These are phyloP conservation scores for Phialophora verrucosa DNA, from an alignment of 2,329 filamentous ascomycete genomes.

Conservation along the genomic window DNA sequence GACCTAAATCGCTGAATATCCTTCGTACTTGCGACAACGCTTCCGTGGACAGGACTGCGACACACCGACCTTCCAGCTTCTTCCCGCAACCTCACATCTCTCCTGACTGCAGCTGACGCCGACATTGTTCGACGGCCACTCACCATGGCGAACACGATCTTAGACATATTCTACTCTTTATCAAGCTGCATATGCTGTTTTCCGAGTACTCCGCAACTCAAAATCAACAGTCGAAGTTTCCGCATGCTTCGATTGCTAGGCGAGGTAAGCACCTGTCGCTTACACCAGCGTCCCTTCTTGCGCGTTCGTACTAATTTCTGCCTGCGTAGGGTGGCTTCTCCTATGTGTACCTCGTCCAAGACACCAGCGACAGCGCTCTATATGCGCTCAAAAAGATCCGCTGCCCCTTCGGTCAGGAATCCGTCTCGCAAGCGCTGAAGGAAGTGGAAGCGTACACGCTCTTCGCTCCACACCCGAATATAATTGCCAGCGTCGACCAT, in stretches of 20 bases:
- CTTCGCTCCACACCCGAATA: constrained; percentile 80
- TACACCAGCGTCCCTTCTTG: neutral
- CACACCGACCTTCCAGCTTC: neutral
- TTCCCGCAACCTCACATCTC: neutral
- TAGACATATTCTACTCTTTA: constrained; percentile 88
- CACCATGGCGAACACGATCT: constrained; percentile 79
- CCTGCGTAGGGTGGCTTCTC: constrained; percentile 83
- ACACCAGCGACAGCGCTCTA: constrained; percentile 75
- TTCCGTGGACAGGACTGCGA: neutral
- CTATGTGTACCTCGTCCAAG: constrained; percentile 98
- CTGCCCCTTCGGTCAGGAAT: constrained; percentile 96
- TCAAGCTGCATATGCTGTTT: constrained; percentile 97
- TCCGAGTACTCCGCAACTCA: constrained; percentile 88
- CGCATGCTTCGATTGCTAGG: constrained; percentile 93
- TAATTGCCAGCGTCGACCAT: constrained; percentile 86
- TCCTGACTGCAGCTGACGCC: constrained; percentile 27
- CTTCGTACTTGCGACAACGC: neutral
- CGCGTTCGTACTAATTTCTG: neutral
- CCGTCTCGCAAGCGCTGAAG: constrained; percentile 89
- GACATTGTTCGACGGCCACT: constrained; percentile 1
- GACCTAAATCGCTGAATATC: neutral
- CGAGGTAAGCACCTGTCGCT: constrained; percentile 65
- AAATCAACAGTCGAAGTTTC: constrained; percentile 93
- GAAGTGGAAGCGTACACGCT: constrained; percentile 96
- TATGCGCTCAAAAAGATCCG: constrained; percentile 98